phyloP scores from a whole-genome alignment of 345 rosid species.

The Salix koriyanagi region DNA sequence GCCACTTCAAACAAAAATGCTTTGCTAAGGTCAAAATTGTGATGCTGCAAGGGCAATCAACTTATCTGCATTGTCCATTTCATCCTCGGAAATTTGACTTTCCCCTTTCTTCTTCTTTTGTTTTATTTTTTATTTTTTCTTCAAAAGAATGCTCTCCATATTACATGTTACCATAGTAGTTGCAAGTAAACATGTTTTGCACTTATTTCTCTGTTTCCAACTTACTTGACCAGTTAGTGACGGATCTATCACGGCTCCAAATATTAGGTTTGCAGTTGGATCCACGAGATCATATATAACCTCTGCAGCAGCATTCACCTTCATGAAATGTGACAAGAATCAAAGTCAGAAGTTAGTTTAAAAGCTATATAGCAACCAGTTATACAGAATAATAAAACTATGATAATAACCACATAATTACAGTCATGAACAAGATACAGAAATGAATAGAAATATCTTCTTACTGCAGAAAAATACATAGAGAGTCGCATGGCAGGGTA shows the following conservation, averaged over 20 bases:
- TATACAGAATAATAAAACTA: too few relatives aligned
- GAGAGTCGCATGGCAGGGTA: neutral
- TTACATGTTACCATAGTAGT: neutral
- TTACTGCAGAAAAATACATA: neutral
- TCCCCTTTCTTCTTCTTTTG: neutral
- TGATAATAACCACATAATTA: too few relatives aligned
- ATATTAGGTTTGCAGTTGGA: conserved; percentile 90
- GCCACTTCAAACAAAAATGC: neutral
- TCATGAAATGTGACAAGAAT: conserved; percentile 10
- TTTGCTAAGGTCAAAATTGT: neutral
- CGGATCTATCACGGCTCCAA: conserved; percentile 93
- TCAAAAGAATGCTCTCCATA: neutral
- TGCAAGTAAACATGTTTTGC: neutral
- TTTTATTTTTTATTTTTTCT: neutral
- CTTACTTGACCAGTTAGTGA: conserved; percentile 83
- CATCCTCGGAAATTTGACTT: neutral
- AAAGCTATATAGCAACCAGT: too few relatives aligned
- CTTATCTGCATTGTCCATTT: neutral
- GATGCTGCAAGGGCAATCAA: neutral
- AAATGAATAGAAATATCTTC: neutral
- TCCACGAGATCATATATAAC: conserved; percentile 94
- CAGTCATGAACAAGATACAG: too few relatives aligned
- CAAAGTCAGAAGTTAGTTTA: neutral
- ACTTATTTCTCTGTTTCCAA: neutral
- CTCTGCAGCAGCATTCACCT: conserved; percentile 98